Evolutionary conservation across 345 rosid genomes (phyloP).

Genomic region (Gossypioides kirkii): DNA sequence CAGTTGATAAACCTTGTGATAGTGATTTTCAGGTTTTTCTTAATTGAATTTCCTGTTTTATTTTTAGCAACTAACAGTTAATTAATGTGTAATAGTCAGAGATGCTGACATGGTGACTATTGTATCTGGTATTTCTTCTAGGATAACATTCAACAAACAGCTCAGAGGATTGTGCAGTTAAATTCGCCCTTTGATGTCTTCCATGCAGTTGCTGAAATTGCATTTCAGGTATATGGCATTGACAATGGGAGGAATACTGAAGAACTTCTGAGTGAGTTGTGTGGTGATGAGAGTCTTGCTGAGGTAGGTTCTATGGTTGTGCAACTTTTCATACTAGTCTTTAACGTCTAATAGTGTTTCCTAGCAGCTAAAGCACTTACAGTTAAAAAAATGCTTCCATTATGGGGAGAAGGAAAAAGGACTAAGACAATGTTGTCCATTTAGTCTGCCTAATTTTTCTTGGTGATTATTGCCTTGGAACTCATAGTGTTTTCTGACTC

Average conservation of each 20-base stretch:
- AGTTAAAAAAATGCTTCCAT: not conserved
- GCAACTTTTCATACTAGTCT: not conserved
- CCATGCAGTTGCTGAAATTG: slow-evolving; percentile 50
- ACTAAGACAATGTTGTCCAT: not conserved
- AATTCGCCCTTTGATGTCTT: slow-evolving; percentile 56
- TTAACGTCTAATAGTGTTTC: not conserved
- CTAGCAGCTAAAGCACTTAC: not conserved
- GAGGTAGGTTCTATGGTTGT: slow-evolving; percentile 33
- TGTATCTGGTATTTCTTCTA: slow-evolving; percentile 11
- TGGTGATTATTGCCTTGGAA: not conserved
- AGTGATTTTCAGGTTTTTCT: slow-evolving; percentile 46
- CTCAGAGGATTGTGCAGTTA: slow-evolving; percentile 46
- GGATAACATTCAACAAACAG: slow-evolving; percentile 47
- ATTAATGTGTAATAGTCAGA: not conserved
- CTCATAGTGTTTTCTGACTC: not conserved
- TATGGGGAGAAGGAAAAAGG: not conserved
- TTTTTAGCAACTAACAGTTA: not conserved
- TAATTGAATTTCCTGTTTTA: not conserved
- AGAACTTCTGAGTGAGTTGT: slow-evolving; percentile 44
- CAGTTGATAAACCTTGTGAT: slow-evolving; percentile 23
- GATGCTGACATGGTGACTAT: not conserved
- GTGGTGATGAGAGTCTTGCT: slow-evolving; percentile 51
- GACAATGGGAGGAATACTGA: slow-evolving; percentile 23
- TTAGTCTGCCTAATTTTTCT: not conserved
- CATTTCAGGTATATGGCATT: slow-evolving; percentile 30